These are phyloP conservation scores for Chaetomium fimeti DNA, from an alignment of 495 filamentous ascomycete species.

Conservation along the genomic window DNA sequence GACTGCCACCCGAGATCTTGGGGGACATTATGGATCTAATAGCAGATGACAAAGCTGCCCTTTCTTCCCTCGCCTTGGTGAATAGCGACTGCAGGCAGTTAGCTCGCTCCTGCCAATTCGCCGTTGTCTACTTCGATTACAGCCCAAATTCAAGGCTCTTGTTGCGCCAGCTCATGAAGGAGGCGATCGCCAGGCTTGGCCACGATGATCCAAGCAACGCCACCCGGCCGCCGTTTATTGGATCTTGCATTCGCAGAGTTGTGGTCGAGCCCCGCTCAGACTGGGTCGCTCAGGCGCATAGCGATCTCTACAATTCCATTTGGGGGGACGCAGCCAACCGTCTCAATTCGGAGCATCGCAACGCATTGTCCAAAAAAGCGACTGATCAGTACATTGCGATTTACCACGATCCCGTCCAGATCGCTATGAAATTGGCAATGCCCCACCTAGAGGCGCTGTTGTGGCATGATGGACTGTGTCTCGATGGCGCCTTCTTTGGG, in stretches of 20 bases:
- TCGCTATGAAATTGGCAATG: slow-evolving; percentile 1
- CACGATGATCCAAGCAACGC: slow-evolving; percentile 1
- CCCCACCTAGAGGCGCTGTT: slow-evolving; percentile 2
- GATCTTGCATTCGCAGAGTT: slow-evolving; percentile 5
- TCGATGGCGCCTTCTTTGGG: slow-evolving; percentile 4
- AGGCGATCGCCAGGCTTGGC: slow-evolving; percentile 1
- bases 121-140: slow-evolving; percentile 3
- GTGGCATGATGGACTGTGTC: slow-evolving; percentile 5
- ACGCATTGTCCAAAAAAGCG: slow-evolving; percentile 2
- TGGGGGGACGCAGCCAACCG: not conserved
- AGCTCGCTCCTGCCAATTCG: slow-evolving; percentile 2
- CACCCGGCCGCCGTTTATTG: slow-evolving; percentile 4
- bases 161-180: slow-evolving; percentile 4
- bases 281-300: slow-evolving; percentile 1
- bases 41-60: slow-evolving; percentile 2
- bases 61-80: not conserved
- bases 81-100: slow-evolving; percentile 5
- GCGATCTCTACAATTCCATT: not conserved
- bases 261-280: slow-evolving; percentile 1
- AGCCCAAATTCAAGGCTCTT: slow-evolving; percentile 3
- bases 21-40: slow-evolving; percentile 4
- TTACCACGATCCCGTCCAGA: not conserved
- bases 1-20: slow-evolving; percentile 4
- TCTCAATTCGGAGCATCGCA: slow-evolving; percentile 1
- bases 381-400: not conserved